These are phyloP conservation scores for Xylaria cubensis DNA, from an alignment of 495 filamentous ascomycete species.

Conservation along the genomic window DNA sequence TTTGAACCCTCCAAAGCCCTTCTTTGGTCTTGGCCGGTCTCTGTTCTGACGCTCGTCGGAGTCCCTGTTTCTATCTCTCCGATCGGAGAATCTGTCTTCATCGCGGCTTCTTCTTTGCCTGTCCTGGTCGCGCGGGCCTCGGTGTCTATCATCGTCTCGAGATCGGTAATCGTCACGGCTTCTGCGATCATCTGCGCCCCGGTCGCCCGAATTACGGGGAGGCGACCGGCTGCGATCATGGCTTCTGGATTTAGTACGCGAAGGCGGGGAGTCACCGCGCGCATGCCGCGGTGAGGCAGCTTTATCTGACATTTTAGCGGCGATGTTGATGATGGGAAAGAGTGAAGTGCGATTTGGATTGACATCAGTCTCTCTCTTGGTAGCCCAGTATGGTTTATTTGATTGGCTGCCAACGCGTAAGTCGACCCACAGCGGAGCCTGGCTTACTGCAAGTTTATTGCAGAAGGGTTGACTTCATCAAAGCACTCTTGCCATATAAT, in stretches of 20 bases:
- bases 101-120: slow-evolving; percentile 28
- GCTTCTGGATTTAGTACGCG: slow-evolving; percentile 32
- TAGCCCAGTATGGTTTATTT: not conserved
- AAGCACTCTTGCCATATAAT: not conserved
- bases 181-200: slow-evolving; percentile 32
- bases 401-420: not conserved
- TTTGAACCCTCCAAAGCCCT: slow-evolving; percentile 61
- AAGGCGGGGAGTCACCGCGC: slow-evolving; percentile 35
- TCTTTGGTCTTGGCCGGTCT: slow-evolving; percentile 45
- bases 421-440: not conserved
- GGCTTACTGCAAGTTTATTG: no score
- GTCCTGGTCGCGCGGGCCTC: slow-evolving; percentile 28
- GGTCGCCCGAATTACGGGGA: slow-evolving; percentile 29
- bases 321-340: not conserved
- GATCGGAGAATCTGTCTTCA: slow-evolving; percentile 27
- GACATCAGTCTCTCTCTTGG: slow-evolving; percentile 1
- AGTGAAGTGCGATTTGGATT: not conserved
- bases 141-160: slow-evolving; percentile 29
- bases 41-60: slow-evolving; percentile 29
- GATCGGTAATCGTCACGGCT: slow-evolving; percentile 37
- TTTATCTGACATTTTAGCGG: slow-evolving; percentile 36
- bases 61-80: slow-evolving; percentile 28
- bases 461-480: not conserved
- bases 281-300: slow-evolving; percentile 31
- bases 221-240: slow-evolving; percentile 40